Base-by-base conservation (phyloP, 2,329 filamentous ascomycete species). In the Hypomyces rosellus region DNA sequence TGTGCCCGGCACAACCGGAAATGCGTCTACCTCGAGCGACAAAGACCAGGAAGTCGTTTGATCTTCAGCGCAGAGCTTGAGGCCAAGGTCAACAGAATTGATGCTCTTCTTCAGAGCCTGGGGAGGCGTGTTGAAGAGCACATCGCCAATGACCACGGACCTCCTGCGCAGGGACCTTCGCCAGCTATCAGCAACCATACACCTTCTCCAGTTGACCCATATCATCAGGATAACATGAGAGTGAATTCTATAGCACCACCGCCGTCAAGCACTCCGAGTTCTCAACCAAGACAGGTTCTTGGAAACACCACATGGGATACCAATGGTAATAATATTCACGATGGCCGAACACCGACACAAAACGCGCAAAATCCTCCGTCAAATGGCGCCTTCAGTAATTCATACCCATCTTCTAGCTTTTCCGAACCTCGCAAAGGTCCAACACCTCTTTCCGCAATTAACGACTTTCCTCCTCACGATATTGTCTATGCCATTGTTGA, bases 1-100 rank as follows among this genome's bases (percentile, higher is more conserved):
- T 88, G 84, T 63, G 69, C 80, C 45, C 79, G 84, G 46, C 86
- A 88, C 65, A 77, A 77, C 51, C 80, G 85, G 55, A 59, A 74
- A 39, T 88, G 84, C 63, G 80, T 85, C 63, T 88, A 88, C 63
- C 81, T 80, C 54, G 84, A 86, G 59, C 74, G 84, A 39, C 86
- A 86, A 69, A 87, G 86, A 63, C 83, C 84, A 7, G 84, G 85
- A 2, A 72, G 79, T 36, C 71, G 79, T 30, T 77, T 82, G 58
- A 82, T 81, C 41, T 83, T 83, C 63, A 79, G 79, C 13, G 70
- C 80, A 46, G 81, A 85, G 65, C 73, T 84, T 5, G 81, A 76
- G 57, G 68, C 69, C 46, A 82, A 74, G 65, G 76, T 66, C 61
- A 80, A 70, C 65, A 74, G 63, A 61, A 77, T 83, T 50, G 71